Evolutionary conservation across 805 yeast species (phyloP).

Genomic region (Saccharomyces paradoxus): DNA sequence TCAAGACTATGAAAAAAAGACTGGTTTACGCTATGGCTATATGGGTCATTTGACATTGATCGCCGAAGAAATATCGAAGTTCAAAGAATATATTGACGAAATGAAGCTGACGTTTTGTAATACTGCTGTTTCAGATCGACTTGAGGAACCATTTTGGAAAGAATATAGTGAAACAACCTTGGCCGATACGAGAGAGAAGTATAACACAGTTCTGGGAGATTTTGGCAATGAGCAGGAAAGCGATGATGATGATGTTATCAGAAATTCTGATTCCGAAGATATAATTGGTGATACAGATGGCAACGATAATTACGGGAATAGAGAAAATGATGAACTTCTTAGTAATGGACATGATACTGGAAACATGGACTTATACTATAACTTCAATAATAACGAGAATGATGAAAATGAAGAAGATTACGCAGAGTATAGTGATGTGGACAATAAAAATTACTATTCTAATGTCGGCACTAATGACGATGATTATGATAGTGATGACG

Average conservation of each 20-base stretch:
- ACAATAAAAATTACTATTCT: constrained; percentile 14
- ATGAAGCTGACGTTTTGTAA: constrained; percentile 25
- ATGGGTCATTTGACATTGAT: constrained; percentile 92
- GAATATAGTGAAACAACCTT: constrained; percentile 73
- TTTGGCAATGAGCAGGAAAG: constrained; percentile 35
- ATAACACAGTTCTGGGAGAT: constrained; percentile 88
- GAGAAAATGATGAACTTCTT: neutral
- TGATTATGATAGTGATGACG: constrained; percentile 25
- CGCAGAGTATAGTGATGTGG: constrained; percentile 19
- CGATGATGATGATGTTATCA: constrained; percentile 15
- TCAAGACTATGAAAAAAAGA: constrained; percentile 48
- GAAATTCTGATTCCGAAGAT: constrained; percentile 16
- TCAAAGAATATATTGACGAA: constrained; percentile 42
- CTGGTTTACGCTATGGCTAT: constrained; percentile 75
- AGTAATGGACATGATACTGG: neutral
- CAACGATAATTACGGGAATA: constrained; percentile 9
- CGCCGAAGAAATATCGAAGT: constrained; percentile 93
- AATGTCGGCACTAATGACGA: constrained; percentile 25
- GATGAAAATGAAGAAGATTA: constrained; percentile 25
- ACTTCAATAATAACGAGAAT: constrained; percentile 4
- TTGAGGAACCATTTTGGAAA: constrained; percentile 48
- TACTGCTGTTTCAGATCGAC: constrained; percentile 15
- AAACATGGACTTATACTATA: neutral
- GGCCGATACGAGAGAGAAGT: constrained; percentile 85
- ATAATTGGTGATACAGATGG: constrained; percentile 23